Conservation (phyloP, 2,329 filamentous ascomycete genomes). For the Cercospora janseana region DNA sequence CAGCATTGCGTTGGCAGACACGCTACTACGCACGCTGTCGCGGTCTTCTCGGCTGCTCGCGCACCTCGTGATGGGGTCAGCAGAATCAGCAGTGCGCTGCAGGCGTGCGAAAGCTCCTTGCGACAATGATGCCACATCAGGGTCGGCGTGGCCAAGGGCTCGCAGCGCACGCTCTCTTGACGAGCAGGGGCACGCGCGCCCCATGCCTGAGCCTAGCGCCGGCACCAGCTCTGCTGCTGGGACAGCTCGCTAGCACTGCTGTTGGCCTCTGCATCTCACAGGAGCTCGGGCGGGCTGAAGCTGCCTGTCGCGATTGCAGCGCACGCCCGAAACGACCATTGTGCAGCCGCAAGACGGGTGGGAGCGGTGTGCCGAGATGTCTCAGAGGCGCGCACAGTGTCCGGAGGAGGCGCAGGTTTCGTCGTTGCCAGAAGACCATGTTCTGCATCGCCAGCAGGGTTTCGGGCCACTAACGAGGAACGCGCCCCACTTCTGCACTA, state of each 20-base stretch:
- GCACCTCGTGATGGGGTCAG: slow-evolving; percentile 5
- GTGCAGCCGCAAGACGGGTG: background rate
- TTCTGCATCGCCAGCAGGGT: background rate
- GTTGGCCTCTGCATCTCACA: background rate
- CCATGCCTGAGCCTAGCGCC: slow-evolving; percentile 1
- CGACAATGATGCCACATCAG: slow-evolving; percentile 1
- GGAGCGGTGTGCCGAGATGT: slow-evolving; percentile 3
- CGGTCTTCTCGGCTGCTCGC: too few relatives aligned
- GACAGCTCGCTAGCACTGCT: slow-evolving; percentile 9
- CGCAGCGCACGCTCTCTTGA: slow-evolving; percentile 4
- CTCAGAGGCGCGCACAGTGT: slow-evolving; percentile 6
- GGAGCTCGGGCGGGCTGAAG: background rate
- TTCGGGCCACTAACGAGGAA: slow-evolving; percentile 5
- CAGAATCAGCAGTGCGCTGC: background rate
- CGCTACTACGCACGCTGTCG: too few relatives aligned
- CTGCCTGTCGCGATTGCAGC: background rate
- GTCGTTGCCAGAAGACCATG: background rate
- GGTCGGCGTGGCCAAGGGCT: background rate
- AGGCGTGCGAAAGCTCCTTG: slow-evolving; percentile 2
- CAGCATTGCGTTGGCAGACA: too few relatives aligned
- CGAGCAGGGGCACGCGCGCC: slow-evolving; percentile 2
- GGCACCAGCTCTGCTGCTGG: slow-evolving; percentile 6
- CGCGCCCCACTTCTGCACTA: slow-evolving; percentile 3
- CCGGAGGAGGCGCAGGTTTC: background rate
- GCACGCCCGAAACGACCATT: background rate